phyloP scores from a whole-genome alignment of 148 eudicot genomes.

The Diospyros lotus region DNA sequence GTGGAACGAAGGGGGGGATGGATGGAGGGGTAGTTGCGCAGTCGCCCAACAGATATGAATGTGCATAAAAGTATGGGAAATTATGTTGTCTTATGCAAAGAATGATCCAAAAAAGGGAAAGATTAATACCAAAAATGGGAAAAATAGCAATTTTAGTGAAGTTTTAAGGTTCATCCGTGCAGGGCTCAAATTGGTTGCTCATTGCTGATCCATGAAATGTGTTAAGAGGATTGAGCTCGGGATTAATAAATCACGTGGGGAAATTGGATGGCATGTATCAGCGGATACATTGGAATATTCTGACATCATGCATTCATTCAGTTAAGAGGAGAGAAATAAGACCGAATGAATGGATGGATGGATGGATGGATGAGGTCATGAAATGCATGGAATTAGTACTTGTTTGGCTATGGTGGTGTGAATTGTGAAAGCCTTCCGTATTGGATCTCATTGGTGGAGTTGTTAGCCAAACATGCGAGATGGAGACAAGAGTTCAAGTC shows the following conservation, averaged over 20 bases:
- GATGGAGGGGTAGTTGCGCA: neutral
- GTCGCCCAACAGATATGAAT: neutral
- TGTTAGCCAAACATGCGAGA: neutral
- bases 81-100: constrained; percentile 5
- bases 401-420: neutral
- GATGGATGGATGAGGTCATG: neutral
- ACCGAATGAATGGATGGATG: no score
- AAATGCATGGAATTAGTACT: neutral
- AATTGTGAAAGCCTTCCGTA: neutral
- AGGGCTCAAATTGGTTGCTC: constrained; percentile 20
- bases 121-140: neutral
- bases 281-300: neutral
- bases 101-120: neutral
- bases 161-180: constrained; percentile 26
- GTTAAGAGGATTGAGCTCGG: no score
- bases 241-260: constrained; percentile 8
- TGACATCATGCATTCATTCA: neutral
- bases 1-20: neutral
- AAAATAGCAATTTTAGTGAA: constrained; percentile 16
- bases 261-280: constrained; percentile 1
- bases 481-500: constrained; percentile 1
- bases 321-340: neutral
- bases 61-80: no score
- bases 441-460: neutral
- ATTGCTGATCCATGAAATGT: constrained; percentile 1